A percentile compares a stretch with the other conserved stretches of the same genome.
Evolutionary conservation across 139 green algal species (phyloP).

Genomic region (Closterium sp.): DNA sequence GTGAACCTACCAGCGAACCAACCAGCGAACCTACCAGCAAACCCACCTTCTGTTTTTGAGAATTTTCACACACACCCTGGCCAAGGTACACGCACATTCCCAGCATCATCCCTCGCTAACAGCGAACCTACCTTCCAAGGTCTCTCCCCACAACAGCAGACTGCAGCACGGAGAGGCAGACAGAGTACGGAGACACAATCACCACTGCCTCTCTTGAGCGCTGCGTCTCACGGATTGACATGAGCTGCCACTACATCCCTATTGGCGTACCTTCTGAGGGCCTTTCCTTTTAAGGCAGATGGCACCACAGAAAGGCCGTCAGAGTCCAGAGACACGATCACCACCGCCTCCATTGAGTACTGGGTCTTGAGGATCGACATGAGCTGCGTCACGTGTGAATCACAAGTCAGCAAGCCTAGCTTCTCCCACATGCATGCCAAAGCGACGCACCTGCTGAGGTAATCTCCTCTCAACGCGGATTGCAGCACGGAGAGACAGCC

Average conservation of each 20-base stretch:
- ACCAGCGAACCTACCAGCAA: no score
- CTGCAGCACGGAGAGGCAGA: constrained; percentile 42
- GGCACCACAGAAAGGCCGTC: constrained; percentile 45
- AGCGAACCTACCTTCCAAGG: no score
- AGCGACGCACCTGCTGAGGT: constrained; percentile 31
- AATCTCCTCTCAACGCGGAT: constrained; percentile 9
- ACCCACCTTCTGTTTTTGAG: no score
- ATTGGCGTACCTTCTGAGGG: constrained; percentile 10
- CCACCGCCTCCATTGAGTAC: constrained; percentile 17
- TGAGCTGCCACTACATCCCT: constrained; percentile 4
- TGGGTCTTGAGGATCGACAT: constrained; percentile 48
- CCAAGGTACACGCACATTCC: no score
- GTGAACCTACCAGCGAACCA: no score
- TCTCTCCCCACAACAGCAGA: no score
- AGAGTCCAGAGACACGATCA: constrained; percentile 44
- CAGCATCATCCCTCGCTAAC: no score
- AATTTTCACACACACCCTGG: no score
- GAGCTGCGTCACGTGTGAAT: constrained; percentile 46
- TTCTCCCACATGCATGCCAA: no score
- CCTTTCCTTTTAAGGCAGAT: constrained; percentile 16
- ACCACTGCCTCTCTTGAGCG: constrained; percentile 22
- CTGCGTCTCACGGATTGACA: constrained; percentile 47
- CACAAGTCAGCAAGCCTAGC: constrained; percentile 29
- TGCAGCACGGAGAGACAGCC: no score
- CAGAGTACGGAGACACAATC: constrained; percentile 40